These are phyloP conservation scores for Eurotiales sp. DNA, from an alignment of 2,329 filamentous ascomycete genomes.

Conservation along the genomic window DNA sequence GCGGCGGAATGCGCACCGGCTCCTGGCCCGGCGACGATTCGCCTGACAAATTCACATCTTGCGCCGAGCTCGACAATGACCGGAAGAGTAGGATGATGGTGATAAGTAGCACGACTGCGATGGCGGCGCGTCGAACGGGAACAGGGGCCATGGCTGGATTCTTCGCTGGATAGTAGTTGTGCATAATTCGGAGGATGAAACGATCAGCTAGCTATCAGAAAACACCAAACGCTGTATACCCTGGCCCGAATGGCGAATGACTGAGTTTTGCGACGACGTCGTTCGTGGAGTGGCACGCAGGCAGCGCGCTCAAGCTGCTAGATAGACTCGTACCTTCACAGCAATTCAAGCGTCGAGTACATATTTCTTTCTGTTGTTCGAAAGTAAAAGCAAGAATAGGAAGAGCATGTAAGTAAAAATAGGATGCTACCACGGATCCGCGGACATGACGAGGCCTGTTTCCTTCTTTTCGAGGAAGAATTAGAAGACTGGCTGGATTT, in stretches of 20 bases:
- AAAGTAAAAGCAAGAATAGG: background rate
- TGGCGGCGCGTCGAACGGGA: conserved; percentile 7
- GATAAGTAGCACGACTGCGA: conserved; percentile 8
- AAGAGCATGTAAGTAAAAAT: too few species aligned
- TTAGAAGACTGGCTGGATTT: too few species aligned
- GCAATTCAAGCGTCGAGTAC: background rate
- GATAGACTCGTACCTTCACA: background rate
- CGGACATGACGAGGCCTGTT: too few species aligned
- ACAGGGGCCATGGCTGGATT: conserved; percentile 8
- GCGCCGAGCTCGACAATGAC: conserved; percentile 8
- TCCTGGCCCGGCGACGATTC: background rate
- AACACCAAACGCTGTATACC: too few species aligned
- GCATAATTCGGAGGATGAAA: background rate
- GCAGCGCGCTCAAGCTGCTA: background rate
- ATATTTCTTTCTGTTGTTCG: background rate
- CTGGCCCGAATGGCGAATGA: too few species aligned
- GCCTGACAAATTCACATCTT: background rate
- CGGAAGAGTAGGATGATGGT: conserved; percentile 11
- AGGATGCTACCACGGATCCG: too few species aligned
- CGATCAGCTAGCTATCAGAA: background rate
- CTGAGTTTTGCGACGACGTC: background rate
- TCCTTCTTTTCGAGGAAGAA: too few species aligned
- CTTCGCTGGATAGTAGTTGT: background rate
- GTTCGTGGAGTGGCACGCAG: background rate
- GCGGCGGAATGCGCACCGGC: conserved; percentile 11